Conservation (phyloP, 257 asterid genomes). For the Nicotiana knightiana region DNA sequence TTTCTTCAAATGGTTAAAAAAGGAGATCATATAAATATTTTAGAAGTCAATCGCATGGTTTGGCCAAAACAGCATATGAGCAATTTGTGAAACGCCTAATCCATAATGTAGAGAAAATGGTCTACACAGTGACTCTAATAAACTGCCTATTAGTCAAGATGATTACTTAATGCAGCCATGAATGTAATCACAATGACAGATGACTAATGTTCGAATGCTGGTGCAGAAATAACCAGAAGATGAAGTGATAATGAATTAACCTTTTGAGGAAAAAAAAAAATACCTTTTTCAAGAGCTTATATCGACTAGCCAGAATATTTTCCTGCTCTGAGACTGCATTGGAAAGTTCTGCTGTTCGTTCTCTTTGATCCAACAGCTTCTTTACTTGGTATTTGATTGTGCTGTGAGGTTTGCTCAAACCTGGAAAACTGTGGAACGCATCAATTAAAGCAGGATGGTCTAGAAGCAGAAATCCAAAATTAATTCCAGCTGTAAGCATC, state of each 20-base stretch:
- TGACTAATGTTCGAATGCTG: not conserved
- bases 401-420: slow-evolving; percentile 83
- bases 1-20: not conserved
- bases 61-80: not conserved
- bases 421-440: slow-evolving; percentile 66
- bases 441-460: slow-evolving; percentile 65
- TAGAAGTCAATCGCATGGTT: not conserved
- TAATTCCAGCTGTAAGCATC: slow-evolving; percentile 85
- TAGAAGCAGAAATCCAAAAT: slow-evolving; percentile 68
- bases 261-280: not conserved
- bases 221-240: not conserved
- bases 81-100: not conserved
- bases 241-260: not conserved
- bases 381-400: slow-evolving; percentile 71
- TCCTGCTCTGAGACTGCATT: slow-evolving; percentile 62
- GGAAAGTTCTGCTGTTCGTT: slow-evolving; percentile 39
- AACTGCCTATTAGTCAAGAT: not conserved
- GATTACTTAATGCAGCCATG: not conserved
- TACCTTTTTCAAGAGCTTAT: slow-evolving; percentile 78
- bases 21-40: not conserved
- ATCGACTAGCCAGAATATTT: slow-evolving; percentile 52
- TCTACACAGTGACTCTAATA: not conserved
- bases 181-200: not conserved
- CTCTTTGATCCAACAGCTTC: slow-evolving; percentile 70
- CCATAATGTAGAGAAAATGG: not conserved